These are phyloP conservation scores for Trebouxia sp. DNA, from an alignment of 139 green algal species.

Conservation along the genomic window DNA sequence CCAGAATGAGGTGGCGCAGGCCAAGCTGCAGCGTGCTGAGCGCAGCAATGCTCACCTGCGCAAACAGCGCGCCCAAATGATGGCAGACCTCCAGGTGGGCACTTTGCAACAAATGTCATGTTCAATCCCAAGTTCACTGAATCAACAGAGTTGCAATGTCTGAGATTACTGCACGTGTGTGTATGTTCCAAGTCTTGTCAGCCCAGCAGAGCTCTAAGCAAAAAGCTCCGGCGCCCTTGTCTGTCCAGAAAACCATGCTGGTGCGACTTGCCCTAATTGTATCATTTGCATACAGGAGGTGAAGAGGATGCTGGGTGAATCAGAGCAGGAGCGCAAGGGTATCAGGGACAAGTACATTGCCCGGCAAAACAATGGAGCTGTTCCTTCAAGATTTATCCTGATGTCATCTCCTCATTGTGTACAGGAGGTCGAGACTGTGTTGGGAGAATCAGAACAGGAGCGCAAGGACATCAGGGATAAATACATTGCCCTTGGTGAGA, in stretches of 20 bases:
- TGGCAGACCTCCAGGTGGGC: constrained; percentile 21
- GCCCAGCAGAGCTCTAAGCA: no score
- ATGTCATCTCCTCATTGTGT: no score
- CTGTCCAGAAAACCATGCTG: no score
- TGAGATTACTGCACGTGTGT: no score
- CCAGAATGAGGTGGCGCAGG: constrained; percentile 2
- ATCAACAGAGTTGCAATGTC: no score
- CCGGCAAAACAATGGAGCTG: neutral
- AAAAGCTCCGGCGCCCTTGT: no score
- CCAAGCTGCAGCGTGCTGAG: constrained; percentile 2
- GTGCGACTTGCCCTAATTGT: no score
- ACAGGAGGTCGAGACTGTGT: constrained; percentile 18
- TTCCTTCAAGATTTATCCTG: constrained; percentile 7
- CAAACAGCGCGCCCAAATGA: constrained; percentile 18
- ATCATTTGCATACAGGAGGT: neutral
- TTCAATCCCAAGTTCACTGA: no score
- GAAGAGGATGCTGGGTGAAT: neutral
- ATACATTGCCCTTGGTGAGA: constrained; percentile 30
- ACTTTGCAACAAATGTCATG: neutral
- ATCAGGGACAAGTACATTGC: constrained; percentile 14
- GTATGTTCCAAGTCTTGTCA: no score
- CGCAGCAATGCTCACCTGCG: constrained; percentile 20
- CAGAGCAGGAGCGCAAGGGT: neutral
- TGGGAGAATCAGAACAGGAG: constrained; percentile 30
- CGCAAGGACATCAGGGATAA: constrained; percentile 32